Evolutionary conservation across 345 rosid genomes (phyloP).

Genomic region (Camelina laxa): DNA sequence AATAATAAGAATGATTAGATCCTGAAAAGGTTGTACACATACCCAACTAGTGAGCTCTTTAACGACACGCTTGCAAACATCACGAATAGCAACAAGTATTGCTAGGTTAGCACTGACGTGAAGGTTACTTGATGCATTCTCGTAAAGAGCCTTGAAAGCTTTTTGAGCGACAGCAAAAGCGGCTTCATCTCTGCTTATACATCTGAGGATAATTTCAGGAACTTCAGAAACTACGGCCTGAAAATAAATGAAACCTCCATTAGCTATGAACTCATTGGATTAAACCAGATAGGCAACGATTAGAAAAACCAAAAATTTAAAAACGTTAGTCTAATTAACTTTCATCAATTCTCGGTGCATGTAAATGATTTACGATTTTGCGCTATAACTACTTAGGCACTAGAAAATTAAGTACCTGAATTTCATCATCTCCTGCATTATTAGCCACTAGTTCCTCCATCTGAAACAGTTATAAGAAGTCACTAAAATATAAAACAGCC

Average conservation of each 20-base stretch:
- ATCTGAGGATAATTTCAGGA: conserved; percentile 93
- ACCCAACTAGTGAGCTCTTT: conserved; percentile 99
- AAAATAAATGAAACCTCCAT: conserved; percentile 21
- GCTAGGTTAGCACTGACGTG: conserved; percentile 81
- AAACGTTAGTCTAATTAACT: background rate
- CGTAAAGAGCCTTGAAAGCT: conserved; percentile 93
- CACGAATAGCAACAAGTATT: conserved; percentile 87
- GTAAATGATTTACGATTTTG: background rate
- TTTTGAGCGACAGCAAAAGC: conserved; percentile 97
- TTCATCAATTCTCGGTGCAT: conserved; percentile 3
- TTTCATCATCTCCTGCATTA: conserved; percentile 77
- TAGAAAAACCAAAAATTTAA: background rate
- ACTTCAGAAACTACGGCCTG: conserved; percentile 88
- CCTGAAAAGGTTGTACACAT: conserved; percentile 43
- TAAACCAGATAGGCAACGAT: conserved; percentile 12
- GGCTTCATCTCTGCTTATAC: conserved; percentile 95
- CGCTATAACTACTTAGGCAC: conserved; percentile 11
- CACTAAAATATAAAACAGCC: conserved; percentile 28
- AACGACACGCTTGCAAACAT: conserved; percentile 91
- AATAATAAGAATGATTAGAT: conserved; percentile 15
- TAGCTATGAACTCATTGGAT: conserved; percentile 10
- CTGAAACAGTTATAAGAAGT: conserved; percentile 53
- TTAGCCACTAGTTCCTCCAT: conserved; percentile 75
- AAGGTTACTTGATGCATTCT: conserved; percentile 75
- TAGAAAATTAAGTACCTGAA: conserved; percentile 66